phyloP scores from a whole-genome alignment of 148 eudicot species.

The Suaeda aralocaspica region DNA sequence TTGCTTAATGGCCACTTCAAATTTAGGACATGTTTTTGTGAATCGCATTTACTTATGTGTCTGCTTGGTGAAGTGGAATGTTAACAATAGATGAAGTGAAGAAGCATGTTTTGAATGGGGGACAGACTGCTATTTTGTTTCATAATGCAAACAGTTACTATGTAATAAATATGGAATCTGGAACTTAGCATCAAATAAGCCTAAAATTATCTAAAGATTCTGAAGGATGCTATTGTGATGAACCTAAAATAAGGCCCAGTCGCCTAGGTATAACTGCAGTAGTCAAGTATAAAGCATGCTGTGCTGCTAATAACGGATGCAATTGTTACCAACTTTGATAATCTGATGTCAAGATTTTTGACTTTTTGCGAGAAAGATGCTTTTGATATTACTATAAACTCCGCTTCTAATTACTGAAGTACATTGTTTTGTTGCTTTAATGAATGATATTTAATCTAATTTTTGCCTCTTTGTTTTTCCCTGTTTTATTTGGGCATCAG shows the following conservation, averaged over 20 bases:
- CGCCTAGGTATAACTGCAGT: not conserved
- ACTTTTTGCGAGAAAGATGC: not conserved
- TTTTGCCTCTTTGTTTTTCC: not conserved
- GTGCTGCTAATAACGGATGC: not conserved
- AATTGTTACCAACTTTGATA: not conserved
- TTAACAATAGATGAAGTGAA: not conserved
- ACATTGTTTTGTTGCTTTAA: not conserved
- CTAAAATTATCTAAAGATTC: not conserved
- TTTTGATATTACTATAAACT: not conserved
- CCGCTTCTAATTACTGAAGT: not conserved
- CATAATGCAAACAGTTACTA: not conserved
- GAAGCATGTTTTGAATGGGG: not conserved
- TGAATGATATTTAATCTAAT: not conserved
- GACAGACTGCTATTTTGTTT: not conserved
- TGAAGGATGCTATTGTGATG: not conserved
- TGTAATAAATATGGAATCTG: not conserved
- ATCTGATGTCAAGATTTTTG: constrained; percentile 3
- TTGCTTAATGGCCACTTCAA: too few relatives aligned
- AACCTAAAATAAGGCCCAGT: not conserved
- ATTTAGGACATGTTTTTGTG: not conserved
- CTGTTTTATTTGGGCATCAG: constrained; percentile 18
- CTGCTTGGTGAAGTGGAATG: not conserved
- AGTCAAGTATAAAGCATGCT: not conserved
- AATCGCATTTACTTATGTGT: not conserved
- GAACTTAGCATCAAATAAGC: not conserved